These are phyloP conservation scores for Adiantum capillusveneris DNA, from an alignment of 75 land plant genomes.

Conservation along the genomic window DNA sequence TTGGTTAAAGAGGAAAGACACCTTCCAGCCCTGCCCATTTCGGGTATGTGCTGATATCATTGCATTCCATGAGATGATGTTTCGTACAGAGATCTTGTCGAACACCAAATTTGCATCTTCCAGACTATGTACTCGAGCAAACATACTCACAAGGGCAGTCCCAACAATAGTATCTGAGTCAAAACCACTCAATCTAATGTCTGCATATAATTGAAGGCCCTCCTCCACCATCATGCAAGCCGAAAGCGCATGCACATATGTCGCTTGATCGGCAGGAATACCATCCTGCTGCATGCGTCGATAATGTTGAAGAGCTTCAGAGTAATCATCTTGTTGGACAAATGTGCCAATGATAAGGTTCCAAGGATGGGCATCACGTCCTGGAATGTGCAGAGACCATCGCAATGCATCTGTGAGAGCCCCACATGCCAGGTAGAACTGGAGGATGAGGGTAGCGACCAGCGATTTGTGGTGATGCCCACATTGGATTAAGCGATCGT, in stretches of 20 bases:
- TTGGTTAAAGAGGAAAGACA: slow-evolving; percentile 1
- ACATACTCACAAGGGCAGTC: slow-evolving; percentile 14
- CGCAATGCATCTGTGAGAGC: neutral
- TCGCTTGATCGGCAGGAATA: neutral
- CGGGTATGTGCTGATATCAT: slow-evolving; percentile 13
- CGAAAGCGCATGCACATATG: neutral
- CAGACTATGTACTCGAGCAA: neutral
- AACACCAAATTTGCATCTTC: slow-evolving; percentile 11
- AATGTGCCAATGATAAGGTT: neutral
- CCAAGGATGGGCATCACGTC: neutral
- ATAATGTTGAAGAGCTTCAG: neutral
- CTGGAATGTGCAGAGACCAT: neutral
- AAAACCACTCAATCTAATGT: slow-evolving; percentile 3
- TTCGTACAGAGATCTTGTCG: neutral
- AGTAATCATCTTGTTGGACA: neutral
- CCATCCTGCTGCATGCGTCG: neutral
- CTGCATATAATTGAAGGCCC: neutral
- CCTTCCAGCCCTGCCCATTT: neutral
- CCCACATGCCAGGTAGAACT: neutral
- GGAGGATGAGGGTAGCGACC: neutral
- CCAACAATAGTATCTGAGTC: slow-evolving; percentile 12
- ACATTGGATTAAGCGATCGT: neutral
- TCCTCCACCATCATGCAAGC: slow-evolving; percentile 4
- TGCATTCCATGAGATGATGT: slow-evolving; percentile 14
- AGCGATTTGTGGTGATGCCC: neutral